phyloP scores from a whole-genome alignment of 345 rosid genomes.

The Boechera divaricarpa region DNA sequence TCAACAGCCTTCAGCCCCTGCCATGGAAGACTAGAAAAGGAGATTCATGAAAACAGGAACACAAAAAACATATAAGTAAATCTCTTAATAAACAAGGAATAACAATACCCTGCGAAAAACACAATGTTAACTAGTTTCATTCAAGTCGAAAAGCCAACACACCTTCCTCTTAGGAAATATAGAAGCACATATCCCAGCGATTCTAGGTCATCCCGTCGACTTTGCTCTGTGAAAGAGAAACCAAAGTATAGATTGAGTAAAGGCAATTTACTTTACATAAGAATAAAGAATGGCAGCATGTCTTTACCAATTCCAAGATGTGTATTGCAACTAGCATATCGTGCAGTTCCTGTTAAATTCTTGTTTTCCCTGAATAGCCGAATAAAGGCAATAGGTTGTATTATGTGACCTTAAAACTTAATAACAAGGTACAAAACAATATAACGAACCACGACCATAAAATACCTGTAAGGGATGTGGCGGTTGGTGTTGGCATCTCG shows the following conservation, averaged over 20 bases:
- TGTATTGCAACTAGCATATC: constrained; percentile 97
- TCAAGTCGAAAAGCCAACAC: constrained; percentile 18
- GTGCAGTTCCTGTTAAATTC: constrained; percentile 94
- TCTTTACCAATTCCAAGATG: constrained; percentile 95
- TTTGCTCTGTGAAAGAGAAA: constrained; percentile 58
- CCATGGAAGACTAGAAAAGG: constrained; percentile 81
- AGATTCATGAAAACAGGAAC: constrained; percentile 32
- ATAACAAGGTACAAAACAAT: background rate
- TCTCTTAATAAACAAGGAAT: background rate
- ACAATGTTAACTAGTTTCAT: constrained; percentile 8
- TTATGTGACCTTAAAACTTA: background rate
- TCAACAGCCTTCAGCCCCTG: constrained; percentile 90
- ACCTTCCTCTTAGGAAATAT: constrained; percentile 95
- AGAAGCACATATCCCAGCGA: constrained; percentile 80
- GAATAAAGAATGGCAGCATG: constrained; percentile 11
- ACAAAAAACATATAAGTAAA: background rate
- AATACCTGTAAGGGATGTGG: constrained; percentile 83
- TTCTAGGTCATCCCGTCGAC: constrained; percentile 84
- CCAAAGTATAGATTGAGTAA: constrained; percentile 1
- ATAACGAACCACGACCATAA: background rate
- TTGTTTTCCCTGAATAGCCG: constrained; percentile 79
- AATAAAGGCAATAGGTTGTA: background rate
- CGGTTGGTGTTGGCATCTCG: constrained; percentile 78
- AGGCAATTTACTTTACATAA: background rate
- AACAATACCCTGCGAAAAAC: background rate